Evolutionary conservation across 1,284 basidiomycete species (phyloP), one percentile per base, ranked within the genome.

Genomic region (Chalciporus piperatoides): DNA sequence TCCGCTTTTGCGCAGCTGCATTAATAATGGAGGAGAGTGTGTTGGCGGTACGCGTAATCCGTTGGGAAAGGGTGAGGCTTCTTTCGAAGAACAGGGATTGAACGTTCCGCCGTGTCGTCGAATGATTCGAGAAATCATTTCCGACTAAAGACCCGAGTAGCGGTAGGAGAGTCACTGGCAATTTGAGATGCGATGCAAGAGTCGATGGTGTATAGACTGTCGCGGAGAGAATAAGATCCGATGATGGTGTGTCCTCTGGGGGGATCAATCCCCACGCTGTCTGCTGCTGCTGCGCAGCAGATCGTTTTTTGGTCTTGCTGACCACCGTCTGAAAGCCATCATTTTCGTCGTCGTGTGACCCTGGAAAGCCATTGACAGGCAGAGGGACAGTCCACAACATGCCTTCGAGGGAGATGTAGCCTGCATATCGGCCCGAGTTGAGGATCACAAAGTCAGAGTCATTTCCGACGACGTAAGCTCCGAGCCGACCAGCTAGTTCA

Each of bases 401-500:
- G 59, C 90, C 87, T 55, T 88, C 81, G 51, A 94, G 68, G 0
- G 90, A 87, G 30, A 90, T 80, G 62, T 91, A 95, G 7, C 92
- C 92, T 46, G 68, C 71, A 64, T 83, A 90, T 19, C 76, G 84
- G 15, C 84, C 84, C 2, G 82, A 74, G 51, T 89, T 84, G 37
- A 92, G 73, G 39, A 94, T 78, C 41, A 88, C 80, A 60, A 88
- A 92, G 65, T 93, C 91, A 1, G 88, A 90, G 71, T 92, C 92
- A 53, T 77, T 80, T 17, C 86, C 89, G 0, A 86, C 73, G 43
- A 94, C 85, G 57, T 85, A 93, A 25, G 80, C 91, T 4, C 80
- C 77, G 6, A 90, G 63, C 46, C 79, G 72, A 8, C 84, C 87
- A 0, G 93, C 93, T 12, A 95, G 73, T 51, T 87, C 85, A 2